These are phyloP conservation scores for Thielaviopsis populi DNA, from an alignment of 2,329 filamentous ascomycete species.

Conservation along the genomic window DNA sequence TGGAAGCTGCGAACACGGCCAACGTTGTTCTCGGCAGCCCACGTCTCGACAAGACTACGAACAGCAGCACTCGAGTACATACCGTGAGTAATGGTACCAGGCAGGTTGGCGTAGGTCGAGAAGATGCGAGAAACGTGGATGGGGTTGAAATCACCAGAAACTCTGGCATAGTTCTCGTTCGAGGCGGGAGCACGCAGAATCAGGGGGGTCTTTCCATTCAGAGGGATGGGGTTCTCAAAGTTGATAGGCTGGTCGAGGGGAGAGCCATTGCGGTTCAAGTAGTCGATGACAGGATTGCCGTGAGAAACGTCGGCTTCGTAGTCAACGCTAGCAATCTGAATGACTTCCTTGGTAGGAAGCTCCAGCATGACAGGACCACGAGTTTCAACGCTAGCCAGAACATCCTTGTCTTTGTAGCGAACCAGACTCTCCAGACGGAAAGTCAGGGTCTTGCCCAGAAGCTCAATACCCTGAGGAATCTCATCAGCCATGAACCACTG, in stretches of 20 bases:
- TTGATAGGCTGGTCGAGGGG: slow-evolving; percentile 91
- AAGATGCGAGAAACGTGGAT: slow-evolving; percentile 98
- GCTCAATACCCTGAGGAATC: slow-evolving; percentile 54
- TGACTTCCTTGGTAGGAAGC: slow-evolving; percentile 89
- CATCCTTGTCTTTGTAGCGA: slow-evolving; percentile 84
- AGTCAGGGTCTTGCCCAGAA: slow-evolving; percentile 82
- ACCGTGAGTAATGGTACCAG: slow-evolving; percentile 94
- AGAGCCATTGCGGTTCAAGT: slow-evolving; percentile 78
- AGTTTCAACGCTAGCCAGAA: slow-evolving; percentile 86
- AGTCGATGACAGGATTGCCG: slow-evolving; percentile 93
- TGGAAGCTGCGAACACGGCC: slow-evolving; percentile 96
- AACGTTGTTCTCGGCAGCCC: slow-evolving; percentile 97
- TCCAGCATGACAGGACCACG: slow-evolving; percentile 85
- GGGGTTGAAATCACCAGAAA: slow-evolving; percentile 96
- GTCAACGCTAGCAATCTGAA: slow-evolving; percentile 93
- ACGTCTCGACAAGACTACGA: slow-evolving; percentile 89
- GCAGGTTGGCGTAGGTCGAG: slow-evolving; percentile 85
- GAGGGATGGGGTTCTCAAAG: slow-evolving; percentile 93
- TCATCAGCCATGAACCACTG: slow-evolving; percentile 88
- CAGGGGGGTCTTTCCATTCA: slow-evolving; percentile 82
- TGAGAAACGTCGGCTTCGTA: slow-evolving; percentile 85
- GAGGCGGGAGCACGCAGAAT: slow-evolving; percentile 81
- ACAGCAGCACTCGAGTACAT: slow-evolving; percentile 99
- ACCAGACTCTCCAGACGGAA: slow-evolving; percentile 91
- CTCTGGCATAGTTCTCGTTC: slow-evolving; percentile 94